Conservation (phyloP, 345 rosid genomes). For the Bruguiera gymnorhiza region DNA sequence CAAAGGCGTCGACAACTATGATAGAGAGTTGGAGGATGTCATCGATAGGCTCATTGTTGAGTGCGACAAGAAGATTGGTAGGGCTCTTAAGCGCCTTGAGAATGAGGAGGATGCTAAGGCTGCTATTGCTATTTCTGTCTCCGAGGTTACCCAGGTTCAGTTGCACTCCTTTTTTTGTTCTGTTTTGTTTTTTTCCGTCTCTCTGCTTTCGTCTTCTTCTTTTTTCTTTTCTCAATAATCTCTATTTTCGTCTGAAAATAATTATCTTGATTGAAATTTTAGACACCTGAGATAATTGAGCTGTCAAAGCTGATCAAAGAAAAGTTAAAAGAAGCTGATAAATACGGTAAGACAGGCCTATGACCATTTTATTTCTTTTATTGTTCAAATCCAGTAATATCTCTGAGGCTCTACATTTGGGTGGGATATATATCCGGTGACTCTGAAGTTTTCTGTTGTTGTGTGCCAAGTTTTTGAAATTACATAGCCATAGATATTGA, state of each 20-base stretch:
- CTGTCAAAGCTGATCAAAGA: conserved; percentile 84
- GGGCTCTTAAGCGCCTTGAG: conserved; percentile 97
- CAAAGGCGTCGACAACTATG: conserved; percentile 80
- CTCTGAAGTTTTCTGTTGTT: no score
- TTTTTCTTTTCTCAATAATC: not conserved
- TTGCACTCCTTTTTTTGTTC: no score
- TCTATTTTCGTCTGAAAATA: not conserved
- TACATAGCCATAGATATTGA: no score
- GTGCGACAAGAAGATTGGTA: conserved; percentile 90
- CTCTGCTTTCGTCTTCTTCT: not conserved
- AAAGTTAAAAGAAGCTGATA: conserved; percentile 90
- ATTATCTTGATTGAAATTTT: conserved; percentile 19
- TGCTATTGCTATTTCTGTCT: conserved; percentile 95
- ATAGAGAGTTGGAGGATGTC: conserved; percentile 91
- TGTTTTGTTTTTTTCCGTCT: not conserved
- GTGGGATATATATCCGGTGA: no score
- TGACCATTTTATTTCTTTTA: no score
- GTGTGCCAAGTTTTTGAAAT: no score
- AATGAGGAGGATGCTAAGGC: conserved; percentile 99
- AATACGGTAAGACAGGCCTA: conserved; percentile 46
- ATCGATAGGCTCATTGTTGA: conserved; percentile 94
- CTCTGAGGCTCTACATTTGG: no score
- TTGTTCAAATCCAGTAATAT: no score
- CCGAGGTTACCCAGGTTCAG: conserved; percentile 89
- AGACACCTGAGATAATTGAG: conserved; percentile 79